phyloP scores from a whole-genome alignment of 257 asterid genomes.

The Coffea eugenioides region DNA sequence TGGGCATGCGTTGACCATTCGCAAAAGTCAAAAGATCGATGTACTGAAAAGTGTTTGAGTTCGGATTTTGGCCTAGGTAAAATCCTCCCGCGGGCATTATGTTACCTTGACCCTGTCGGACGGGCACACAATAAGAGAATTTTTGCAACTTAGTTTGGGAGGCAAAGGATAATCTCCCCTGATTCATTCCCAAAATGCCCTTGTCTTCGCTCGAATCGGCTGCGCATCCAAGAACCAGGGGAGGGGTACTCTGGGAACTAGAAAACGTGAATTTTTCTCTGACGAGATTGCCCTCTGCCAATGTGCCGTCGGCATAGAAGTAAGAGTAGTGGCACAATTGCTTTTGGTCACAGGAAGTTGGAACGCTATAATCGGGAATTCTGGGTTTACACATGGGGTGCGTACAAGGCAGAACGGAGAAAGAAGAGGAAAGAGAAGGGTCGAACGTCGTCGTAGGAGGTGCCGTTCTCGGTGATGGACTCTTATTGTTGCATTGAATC shows the following conservation, averaged over 20 bases:
- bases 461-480: constrained; percentile 18
- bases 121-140: constrained; percentile 87
- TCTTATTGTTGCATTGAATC: constrained; percentile 68
- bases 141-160: constrained; percentile 63
- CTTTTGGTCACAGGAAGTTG: constrained; percentile 77
- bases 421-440: constrained; percentile 76
- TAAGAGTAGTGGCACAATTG: constrained; percentile 73
- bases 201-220: constrained; percentile 54
- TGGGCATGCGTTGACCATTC: constrained; percentile 57
- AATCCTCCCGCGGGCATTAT: constrained; percentile 54
- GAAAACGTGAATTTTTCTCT: constrained; percentile 60
- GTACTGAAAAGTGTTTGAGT: constrained; percentile 43
- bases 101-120: constrained; percentile 22
- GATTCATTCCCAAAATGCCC: constrained; percentile 92
- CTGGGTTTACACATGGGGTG: constrained; percentile 75
- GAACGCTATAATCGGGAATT: constrained; percentile 83
- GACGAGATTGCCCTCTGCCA: constrained; percentile 86
- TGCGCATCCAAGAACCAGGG: constrained; percentile 72
- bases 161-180: constrained; percentile 62
- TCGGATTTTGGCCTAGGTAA: constrained; percentile 71
- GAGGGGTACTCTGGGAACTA: constrained; percentile 63
- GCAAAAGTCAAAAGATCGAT: constrained; percentile 52
- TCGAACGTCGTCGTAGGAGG: constrained; percentile 55
- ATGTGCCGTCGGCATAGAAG: constrained; percentile 84
- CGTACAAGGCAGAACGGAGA: constrained; percentile 68